Percentiles rank a stretch among this genome's conserved stretches.
phyloP scores from a whole-genome alignment of 139 green algal species.

The Closterium sp. region DNA sequence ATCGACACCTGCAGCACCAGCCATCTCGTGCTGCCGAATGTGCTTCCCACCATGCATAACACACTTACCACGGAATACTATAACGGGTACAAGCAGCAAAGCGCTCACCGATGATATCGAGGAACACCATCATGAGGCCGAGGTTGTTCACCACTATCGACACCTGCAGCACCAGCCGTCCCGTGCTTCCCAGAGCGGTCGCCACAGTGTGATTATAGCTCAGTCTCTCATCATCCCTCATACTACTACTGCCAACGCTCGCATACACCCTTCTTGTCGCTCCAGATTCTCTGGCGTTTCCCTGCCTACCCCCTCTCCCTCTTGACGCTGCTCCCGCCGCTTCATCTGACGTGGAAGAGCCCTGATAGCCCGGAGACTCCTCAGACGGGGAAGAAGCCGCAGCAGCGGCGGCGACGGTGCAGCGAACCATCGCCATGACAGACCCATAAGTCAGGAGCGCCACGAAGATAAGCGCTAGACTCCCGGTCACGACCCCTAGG shows the following conservation, averaged over 20 bases:
- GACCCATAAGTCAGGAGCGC: not conserved
- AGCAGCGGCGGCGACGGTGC: not conserved
- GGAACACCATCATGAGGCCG: conserved; percentile 15
- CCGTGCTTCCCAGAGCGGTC: not conserved
- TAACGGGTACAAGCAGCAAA: not conserved
- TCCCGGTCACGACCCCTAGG: conserved; percentile 25
- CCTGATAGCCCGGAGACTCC: not conserved
- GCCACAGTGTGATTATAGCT: conserved; percentile 1
- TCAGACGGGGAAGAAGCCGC: not conserved
- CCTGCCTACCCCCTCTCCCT: not conserved
- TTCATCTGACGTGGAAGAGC: not conserved
- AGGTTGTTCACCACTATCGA: not conserved
- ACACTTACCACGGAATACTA: too few relatives aligned
- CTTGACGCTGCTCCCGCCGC: not conserved
- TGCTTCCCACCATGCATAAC: too few relatives aligned
- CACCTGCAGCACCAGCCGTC: not conserved
- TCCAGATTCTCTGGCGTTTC: not conserved
- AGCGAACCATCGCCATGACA: conserved; percentile 17
- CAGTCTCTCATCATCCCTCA: not conserved
- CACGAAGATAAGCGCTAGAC: conserved; percentile 10
- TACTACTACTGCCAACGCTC: not conserved
- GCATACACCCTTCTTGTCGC: not conserved
- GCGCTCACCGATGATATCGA: conserved; percentile 13
- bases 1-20: not conserved
- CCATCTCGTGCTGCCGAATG: not conserved